Percentiles rank a stretch among this genome's conserved stretches.
These are phyloP conservation scores for Cyclospora cayetanensis DNA, from an alignment of 169 alveolate species.

Conservation along the genomic window DNA sequence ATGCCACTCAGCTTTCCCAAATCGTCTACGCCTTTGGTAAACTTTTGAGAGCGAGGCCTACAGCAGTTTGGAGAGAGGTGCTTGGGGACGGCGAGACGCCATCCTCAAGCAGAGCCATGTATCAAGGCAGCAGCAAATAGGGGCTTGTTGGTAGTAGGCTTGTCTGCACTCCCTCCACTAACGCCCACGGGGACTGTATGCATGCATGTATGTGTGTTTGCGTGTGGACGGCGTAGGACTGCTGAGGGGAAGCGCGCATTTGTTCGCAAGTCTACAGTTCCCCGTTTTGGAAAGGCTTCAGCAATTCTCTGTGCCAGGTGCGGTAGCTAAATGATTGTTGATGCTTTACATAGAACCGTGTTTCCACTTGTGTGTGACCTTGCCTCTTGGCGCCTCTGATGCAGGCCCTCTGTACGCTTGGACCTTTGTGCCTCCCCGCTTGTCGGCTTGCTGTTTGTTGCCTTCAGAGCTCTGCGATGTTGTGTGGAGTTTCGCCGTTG, in stretches of 20 bases:
- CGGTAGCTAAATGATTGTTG: neutral
- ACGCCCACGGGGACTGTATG: no score
- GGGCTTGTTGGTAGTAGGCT: no score
- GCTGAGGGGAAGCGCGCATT: constrained; percentile 66
- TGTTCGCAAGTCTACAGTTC: constrained; percentile 58
- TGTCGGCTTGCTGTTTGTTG: constrained; percentile 8
- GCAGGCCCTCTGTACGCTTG: neutral
- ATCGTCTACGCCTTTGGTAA: neutral
- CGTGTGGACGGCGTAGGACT: neutral
- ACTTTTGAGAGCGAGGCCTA: no score
- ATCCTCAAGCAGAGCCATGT: no score
- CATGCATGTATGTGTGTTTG: neutral
- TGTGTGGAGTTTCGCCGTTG: constrained; percentile 67
- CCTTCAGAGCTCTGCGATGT: constrained; percentile 66
- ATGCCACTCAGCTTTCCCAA: neutral
- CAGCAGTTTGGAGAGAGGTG: no score
- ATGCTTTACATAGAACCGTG: no score
- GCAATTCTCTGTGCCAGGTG: constrained; percentile 59
- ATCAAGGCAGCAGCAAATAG: no score
- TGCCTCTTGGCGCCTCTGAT: neutral
- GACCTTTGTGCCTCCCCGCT: neutral
- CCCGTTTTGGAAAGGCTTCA: constrained; percentile 43
- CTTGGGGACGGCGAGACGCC: no score
- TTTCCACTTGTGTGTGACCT: no score
- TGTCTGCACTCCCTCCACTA: no score